Conservation (phyloP, 305 asterid genomes). For the Fraxinus floribunda region DNA sequence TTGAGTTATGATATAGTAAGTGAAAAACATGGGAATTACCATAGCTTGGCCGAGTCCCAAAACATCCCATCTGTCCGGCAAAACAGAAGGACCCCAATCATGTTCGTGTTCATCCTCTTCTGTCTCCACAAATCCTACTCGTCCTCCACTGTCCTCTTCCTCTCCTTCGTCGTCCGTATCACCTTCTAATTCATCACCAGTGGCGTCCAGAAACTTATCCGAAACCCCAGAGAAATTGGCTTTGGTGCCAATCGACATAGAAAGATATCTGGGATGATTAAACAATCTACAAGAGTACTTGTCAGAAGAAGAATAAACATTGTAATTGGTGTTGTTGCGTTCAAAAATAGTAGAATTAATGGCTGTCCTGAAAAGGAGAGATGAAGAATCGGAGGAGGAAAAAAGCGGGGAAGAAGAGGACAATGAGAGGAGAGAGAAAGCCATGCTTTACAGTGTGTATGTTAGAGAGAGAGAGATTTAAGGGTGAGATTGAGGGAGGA, state of each 20-base stretch:
- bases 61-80: conserved; percentile 79
- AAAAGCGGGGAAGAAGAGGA: conserved; percentile 31
- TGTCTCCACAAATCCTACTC: background rate
- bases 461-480: background rate
- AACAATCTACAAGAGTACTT: conserved; percentile 2
- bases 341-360: conserved; percentile 23
- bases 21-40: conserved; percentile 39
- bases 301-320: background rate
- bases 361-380: conserved; percentile 24
- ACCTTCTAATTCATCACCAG: conserved; percentile 38
- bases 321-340: conserved; percentile 23
- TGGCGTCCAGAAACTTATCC: conserved; percentile 23
- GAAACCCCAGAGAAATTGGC: conserved; percentile 20
- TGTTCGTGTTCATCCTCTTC: conserved; percentile 13
- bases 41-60: conserved; percentile 99
- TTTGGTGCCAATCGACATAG: conserved; percentile 42
- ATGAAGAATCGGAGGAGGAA: conserved; percentile 30
- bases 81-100: conserved; percentile 24
- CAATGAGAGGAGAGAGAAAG: conserved; percentile 44
- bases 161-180: conserved; percentile 64
- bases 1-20: background rate
- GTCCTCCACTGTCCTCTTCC: conserved; percentile 22
- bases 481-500: background rate
- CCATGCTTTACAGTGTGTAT: background rate
- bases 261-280: conserved; percentile 25